Evolutionary conservation across 208 protist genomes (phyloP).

Genomic region (Hexamita inflata): DNA sequence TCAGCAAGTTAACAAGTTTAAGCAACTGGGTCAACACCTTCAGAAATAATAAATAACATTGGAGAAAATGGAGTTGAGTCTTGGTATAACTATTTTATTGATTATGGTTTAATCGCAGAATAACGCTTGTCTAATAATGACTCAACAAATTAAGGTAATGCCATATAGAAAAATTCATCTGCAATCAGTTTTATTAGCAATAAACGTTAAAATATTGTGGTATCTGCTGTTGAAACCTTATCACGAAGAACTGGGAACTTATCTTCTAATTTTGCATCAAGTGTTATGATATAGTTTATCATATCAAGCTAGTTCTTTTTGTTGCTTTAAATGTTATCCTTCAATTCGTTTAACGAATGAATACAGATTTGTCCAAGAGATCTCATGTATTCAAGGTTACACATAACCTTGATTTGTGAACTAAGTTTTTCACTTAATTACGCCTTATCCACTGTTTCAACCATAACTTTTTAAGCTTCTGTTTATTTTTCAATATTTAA

Average conservation of each 20-base stretch:
- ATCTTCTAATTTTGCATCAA: slow-evolving; percentile 57
- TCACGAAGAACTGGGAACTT: too few relatives aligned
- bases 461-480: background rate
- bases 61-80: slow-evolving; percentile 69
- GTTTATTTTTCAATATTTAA: background rate
- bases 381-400: background rate
- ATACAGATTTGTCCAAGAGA: slow-evolving; percentile 60
- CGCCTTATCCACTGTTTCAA: slow-evolving; percentile 24
- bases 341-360: slow-evolving; percentile 49
- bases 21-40: slow-evolving; percentile 82
- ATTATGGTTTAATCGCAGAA: slow-evolving; percentile 79
- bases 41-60: slow-evolving; percentile 87
- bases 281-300: background rate
- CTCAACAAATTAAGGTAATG: slow-evolving; percentile 4
- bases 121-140: slow-evolving; percentile 47
- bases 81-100: slow-evolving; percentile 73
- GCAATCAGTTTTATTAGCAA: slow-evolving; percentile 80
- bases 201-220: too few relatives aligned
- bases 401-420: background rate
- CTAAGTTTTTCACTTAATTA: background rate
- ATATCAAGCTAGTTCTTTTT: slow-evolving; percentile 55
- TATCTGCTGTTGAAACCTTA: too few relatives aligned
- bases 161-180: slow-evolving; percentile 52
- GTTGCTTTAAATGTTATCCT: slow-evolving; percentile 59
- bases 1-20: slow-evolving; percentile 81